A percentile compares a stretch with the other conserved stretches of the same genome.
Conservation (phyloP, 2,329 filamentous ascomycete genomes). For the Trichoderma endophyticum region DNA sequence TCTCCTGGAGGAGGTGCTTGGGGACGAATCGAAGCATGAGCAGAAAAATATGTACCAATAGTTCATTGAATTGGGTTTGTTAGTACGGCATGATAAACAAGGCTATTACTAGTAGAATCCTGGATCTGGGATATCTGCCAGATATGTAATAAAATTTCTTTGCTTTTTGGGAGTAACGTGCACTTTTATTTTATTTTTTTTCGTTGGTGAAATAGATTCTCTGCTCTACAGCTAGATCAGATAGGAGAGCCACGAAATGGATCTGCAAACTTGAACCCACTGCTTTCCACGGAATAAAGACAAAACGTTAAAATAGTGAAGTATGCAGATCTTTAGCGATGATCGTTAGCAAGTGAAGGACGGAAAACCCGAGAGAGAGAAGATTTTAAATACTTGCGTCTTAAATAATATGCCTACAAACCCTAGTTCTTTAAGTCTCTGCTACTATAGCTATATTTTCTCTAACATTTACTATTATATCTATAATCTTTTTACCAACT, state of each 20-base stretch:
- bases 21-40: conserved; percentile 35
- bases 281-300: neutral
- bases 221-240: neutral
- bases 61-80: neutral
- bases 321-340: neutral
- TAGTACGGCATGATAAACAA: neutral
- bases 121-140: neutral
- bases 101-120: neutral
- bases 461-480: too few relatives aligned
- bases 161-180: neutral
- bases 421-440: too few relatives aligned
- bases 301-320: neutral
- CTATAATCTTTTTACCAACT: too few relatives aligned
- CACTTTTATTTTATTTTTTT: too few relatives aligned
- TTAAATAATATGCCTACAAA: too few relatives aligned
- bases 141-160: neutral
- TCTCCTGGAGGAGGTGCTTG: conserved; percentile 63
- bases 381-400: too few relatives aligned
- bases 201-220: neutral
- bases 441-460: too few relatives aligned
- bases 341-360: neutral
- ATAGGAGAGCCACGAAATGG: neutral
- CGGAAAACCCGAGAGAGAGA: too few relatives aligned
- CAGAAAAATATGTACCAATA: neutral
- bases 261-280: neutral